Evolutionary conservation across 2,329 filamentous ascomycete species (phyloP), one percentile per base, ranked within the genome.

Genomic region (Penicillium italicum): DNA sequence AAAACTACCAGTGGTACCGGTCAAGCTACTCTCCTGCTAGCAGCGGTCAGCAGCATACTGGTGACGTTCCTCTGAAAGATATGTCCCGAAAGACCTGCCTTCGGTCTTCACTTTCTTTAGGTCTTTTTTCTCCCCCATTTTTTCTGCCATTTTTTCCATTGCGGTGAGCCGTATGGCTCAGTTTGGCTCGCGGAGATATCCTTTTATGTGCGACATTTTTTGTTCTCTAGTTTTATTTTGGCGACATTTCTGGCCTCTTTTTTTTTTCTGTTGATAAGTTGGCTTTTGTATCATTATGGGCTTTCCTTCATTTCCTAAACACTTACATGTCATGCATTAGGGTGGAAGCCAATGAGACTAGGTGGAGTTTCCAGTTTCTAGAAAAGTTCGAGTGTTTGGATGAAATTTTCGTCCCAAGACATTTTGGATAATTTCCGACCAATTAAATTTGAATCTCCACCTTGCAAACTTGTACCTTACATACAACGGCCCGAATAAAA

Each of bases 181-280:
- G 5, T 31, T 49, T 41, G 12, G 22, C 22, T 41, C 30, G 50
- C 38, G 36, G 30, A 40, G 43, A 59, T 58, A 59, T 58, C 47
- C 50, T 56, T 52, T 47, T 11, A 30, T 51, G 38, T 44, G 31
- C 38, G 20, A 45, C 41, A 33, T 43, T 31, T 9, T 31, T 38
- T 20, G 24, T 43, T 10, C 10, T 36, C n/a, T 38, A 31, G 24
- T 55, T 53, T 34, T 41, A 51, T 37, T 40, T 47, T 57, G 46
- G 57, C 37, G 30, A 44, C 43, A 22, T 18, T 30, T 14, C 20
- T 42, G 31, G 12, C 26, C 18, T 26, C 12, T 7, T 28, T 28
- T 7, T 28, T 7, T 28, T 31, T 48, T 16, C 43, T 41, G 10
- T 37, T 40, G 12, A 33, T 33, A 22, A 28, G 5, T 33, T 33